Evolutionary conservation across 257 asterid species (phyloP), one percentile per base, ranked within the genome.

Genomic region (Asclepias syriaca): DNA sequence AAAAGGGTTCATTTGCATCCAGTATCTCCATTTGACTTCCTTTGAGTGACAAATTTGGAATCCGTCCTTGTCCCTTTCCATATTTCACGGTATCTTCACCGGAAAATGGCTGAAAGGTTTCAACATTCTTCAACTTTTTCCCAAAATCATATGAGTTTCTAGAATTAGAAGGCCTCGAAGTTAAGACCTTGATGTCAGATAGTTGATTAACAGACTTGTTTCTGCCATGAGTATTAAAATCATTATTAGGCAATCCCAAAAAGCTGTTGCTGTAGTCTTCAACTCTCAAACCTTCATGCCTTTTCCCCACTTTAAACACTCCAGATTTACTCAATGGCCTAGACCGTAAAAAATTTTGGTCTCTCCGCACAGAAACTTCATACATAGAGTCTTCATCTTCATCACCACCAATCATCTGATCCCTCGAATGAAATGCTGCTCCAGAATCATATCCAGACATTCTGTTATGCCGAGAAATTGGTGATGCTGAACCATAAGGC

Each of bases 151-250:
- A 83, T 3, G 86, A 63, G 73, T 78, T 77, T 83, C 91, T 85
- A 15, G 80, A 75, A 72, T 74, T 83, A 65, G 86, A 74, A 60
- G 97, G 89, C 76, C 87, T 92, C 53, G 97, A 77, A 71, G 96
- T 89, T 74, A 87, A 75, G 59, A 88, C 90, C 84, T 74, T 86
- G 80, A 87, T 92, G 79, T 91, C 97, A 46, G 98, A 92, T 81
- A 92, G 83, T 80, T 86, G 90, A 75, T 90, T 90, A 74, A 90
- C 85, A 72, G 83, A 74, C 79, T 81, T 92, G 80, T 87, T 90
- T 85, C 88, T 85, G 60, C 96, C 88, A 75, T 79, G 75, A 72
- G 82, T 80, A 81, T 81, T 83, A 49, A 80, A 70, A 57, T 81
- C 89, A 71, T 79, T 82, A 84, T 81, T 87, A 50, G 88, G 82